These are phyloP conservation scores for Aspergillus ostianus DNA, from an alignment of 495 filamentous ascomycete species.

Conservation along the genomic window DNA sequence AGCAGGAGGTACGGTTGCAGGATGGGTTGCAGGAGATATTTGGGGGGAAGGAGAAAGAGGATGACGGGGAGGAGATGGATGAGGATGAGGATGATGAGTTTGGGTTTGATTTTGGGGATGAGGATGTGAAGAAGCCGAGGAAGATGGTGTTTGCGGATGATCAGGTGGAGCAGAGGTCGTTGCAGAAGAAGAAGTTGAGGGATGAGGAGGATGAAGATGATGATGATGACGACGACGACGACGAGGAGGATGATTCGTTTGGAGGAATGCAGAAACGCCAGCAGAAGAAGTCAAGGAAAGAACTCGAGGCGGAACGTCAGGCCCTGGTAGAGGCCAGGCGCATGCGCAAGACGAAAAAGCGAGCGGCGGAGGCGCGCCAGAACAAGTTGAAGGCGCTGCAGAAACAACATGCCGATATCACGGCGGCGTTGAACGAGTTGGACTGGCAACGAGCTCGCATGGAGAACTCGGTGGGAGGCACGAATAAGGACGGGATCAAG, in stretches of 20 bases:
- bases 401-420: conserved; percentile 68
- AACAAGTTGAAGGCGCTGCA: conserved; percentile 62
- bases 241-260: conserved; percentile 34
- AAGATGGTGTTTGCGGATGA: conserved; percentile 60
- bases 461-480: conserved; percentile 75
- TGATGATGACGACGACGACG: conserved; percentile 31
- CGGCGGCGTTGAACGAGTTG: conserved; percentile 69
- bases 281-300: conserved; percentile 39
- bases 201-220: conserved; percentile 23
- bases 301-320: conserved; percentile 40
- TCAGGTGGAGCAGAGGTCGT: conserved; percentile 46
- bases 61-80: conserved; percentile 26
- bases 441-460: conserved; percentile 76
- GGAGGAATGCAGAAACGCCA: conserved; percentile 18
- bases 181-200: conserved; percentile 26
- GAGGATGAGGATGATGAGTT: conserved; percentile 32
- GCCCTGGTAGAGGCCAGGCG: conserved; percentile 42
- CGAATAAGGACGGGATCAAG: conserved; percentile 77
- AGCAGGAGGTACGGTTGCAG: conserved; percentile 50
- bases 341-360: conserved; percentile 48
- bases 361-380: conserved; percentile 44
- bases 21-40: conserved; percentile 31
- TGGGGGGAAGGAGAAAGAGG: conserved; percentile 26
- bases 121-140: conserved; percentile 26
- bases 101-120: conserved; percentile 26